A percentile compares a stretch with the other conserved stretches of the same genome.
phyloP scores from a whole-genome alignment of 805 yeast species.

The Zygosaccharomyces gambellarensis region DNA sequence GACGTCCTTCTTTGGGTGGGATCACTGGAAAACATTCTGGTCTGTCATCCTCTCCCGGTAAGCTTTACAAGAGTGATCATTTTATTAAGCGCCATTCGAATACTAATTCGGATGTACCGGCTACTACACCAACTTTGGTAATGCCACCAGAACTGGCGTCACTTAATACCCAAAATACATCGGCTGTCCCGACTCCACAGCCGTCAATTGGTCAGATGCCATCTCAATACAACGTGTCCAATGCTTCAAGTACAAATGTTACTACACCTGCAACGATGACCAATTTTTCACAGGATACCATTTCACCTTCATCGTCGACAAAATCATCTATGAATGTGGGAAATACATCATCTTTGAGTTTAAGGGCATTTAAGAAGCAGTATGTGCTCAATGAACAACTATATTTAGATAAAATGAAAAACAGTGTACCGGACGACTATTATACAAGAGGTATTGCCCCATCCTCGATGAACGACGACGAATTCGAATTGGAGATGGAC shows the following conservation, averaged over 20 bases:
- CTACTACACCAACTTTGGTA: constrained; percentile 22
- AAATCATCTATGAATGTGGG: constrained; percentile 16
- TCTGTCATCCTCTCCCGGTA: constrained; percentile 10
- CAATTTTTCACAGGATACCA: constrained; percentile 10
- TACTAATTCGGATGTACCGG: constrained; percentile 11
- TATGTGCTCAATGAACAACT: constrained; percentile 56
- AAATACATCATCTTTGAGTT: constrained; percentile 12
- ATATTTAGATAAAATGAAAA: constrained; percentile 57
- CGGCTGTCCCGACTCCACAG: constrained; percentile 16
- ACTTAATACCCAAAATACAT: constrained; percentile 22
- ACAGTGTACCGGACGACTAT: constrained; percentile 62
- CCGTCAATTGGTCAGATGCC: constrained; percentile 9
- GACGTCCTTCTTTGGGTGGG: constrained; percentile 21
- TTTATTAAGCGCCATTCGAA: constrained; percentile 11
- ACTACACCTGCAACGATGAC: constrained; percentile 5
- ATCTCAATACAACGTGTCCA: constrained; percentile 11
- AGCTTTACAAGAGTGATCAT: constrained; percentile 9
- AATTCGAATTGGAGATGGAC: constrained; percentile 21
- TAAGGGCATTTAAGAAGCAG: constrained; percentile 25
- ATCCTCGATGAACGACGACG: constrained; percentile 29
- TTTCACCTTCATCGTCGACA: constrained; percentile 19
- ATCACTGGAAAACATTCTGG: constrained; percentile 2
- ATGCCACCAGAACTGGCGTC: constrained; percentile 28
- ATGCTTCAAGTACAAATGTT: constrained; percentile 5
- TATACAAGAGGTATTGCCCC: constrained; percentile 60